Conservation (phyloP, 345 rosid genomes). For the Linum usitatissimum region DNA sequence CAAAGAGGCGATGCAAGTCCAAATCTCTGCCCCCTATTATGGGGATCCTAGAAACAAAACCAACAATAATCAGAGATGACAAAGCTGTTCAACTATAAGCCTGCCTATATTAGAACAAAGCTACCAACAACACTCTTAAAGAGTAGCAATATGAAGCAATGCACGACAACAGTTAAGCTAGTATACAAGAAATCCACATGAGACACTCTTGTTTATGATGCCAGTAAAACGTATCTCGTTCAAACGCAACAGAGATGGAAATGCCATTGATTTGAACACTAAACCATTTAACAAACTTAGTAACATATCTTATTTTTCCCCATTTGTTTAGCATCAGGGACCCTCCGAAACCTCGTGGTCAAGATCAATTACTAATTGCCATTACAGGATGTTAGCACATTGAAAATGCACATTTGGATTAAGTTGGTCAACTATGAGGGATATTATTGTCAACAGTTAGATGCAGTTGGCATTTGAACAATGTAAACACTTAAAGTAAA, state of each 20-base stretch:
- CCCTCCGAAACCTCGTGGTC: not conserved
- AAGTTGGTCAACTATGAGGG: not conserved
- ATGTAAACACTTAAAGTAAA: not conserved
- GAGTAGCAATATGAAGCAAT: not conserved
- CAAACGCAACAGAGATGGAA: no score
- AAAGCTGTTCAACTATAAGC: not conserved
- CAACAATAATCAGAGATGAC: not conserved
- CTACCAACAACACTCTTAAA: not conserved
- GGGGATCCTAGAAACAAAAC: constrained; percentile 52
- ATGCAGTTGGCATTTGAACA: not conserved
- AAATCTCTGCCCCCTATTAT: constrained; percentile 85
- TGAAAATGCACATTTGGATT: not conserved
- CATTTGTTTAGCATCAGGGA: not conserved
- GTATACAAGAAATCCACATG: no score
- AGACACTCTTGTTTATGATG: no score
- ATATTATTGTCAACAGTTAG: not conserved
- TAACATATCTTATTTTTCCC: not conserved
- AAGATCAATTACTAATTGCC: not conserved
- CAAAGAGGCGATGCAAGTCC: constrained; percentile 79
- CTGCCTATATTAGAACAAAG: no score
- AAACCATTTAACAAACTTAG: not conserved
- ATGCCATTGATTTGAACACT: not conserved
- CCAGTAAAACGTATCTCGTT: no score
- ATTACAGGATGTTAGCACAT: not conserved
- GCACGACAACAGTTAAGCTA: no score